Evolutionary conservation across 2,329 filamentous ascomycete species (phyloP).

Genomic region (Penicillium verrucosum): DNA sequence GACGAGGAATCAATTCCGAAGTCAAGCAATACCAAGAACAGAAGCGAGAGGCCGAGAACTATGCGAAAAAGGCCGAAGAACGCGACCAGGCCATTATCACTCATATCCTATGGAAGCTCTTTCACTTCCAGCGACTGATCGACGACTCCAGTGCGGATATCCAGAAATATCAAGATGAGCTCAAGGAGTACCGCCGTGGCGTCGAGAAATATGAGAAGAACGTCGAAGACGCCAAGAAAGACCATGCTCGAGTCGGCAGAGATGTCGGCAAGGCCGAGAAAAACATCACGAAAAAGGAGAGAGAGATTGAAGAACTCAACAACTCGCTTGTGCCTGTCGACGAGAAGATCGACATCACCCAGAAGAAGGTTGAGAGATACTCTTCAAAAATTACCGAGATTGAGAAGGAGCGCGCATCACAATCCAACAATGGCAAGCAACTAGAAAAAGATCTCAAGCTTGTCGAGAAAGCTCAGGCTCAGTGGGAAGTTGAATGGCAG

Average conservation of each 20-base stretch:
- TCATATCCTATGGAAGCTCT: conserved; percentile 94
- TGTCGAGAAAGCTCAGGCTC: conserved; percentile 84
- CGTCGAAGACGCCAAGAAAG: conserved; percentile 76
- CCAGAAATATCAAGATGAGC: conserved; percentile 86
- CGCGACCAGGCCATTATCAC: conserved; percentile 87
- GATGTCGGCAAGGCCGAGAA: conserved; percentile 80
- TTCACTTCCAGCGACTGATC: conserved; percentile 89
- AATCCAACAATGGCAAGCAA: conserved; percentile 66
- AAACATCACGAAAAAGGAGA: conserved; percentile 79
- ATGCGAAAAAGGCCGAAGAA: conserved; percentile 84
- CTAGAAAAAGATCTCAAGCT: conserved; percentile 74
- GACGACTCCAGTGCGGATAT: conserved; percentile 89
- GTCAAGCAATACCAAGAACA: conserved; percentile 98
- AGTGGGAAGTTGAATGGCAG: conserved; percentile 84
- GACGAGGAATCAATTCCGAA: conserved; percentile 92
- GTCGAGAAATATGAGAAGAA: conserved; percentile 78
- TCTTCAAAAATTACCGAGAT: conserved; percentile 67
- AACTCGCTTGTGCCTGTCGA: conserved; percentile 84
- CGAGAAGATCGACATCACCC: conserved; percentile 82
- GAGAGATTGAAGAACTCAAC: conserved; percentile 79
- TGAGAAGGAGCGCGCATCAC: conserved; percentile 70
- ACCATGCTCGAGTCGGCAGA: conserved; percentile 73
- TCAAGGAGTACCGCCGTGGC: conserved; percentile 86
- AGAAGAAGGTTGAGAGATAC: conserved; percentile 65
- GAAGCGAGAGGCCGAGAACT: conserved; percentile 91